Evolutionary conservation across 2,329 filamentous ascomycete genomes (phyloP).

Genomic region (Rugonectria rugulosa): DNA sequence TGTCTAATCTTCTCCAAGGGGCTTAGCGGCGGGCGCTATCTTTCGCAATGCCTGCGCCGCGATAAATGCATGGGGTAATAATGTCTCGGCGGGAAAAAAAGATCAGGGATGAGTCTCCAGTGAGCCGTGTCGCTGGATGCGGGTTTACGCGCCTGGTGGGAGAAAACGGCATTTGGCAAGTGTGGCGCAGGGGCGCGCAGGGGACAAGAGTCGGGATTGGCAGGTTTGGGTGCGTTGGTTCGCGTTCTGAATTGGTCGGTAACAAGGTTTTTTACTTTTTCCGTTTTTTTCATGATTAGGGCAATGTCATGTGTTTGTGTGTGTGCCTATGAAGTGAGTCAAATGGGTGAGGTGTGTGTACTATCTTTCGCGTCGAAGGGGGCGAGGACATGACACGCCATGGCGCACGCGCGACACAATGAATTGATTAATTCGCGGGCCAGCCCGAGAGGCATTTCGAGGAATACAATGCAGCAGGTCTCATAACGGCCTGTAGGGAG

Average conservation of each 20-base stretch:
- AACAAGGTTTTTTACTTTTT: not conserved
- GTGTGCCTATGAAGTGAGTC: too few relatives aligned
- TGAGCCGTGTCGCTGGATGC: constrained; percentile 18
- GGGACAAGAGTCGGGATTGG: not conserved
- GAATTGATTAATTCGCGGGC: too few relatives aligned
- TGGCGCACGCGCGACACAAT: too few relatives aligned
- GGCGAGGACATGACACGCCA: too few relatives aligned
- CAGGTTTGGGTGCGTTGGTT: constrained; percentile 3
- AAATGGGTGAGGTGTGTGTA: constrained; percentile 1
- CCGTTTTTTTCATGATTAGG: not conserved
- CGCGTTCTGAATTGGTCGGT: not conserved
- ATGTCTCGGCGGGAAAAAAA: constrained; percentile 14
- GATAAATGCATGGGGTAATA: constrained; percentile 41
- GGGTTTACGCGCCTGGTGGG: constrained; percentile 2
- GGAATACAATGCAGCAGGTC: too few relatives aligned
- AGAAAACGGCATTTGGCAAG: constrained; percentile 10
- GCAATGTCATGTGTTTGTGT: too few relatives aligned
- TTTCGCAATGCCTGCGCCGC: constrained; percentile 24
- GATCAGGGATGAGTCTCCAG: constrained; percentile 13
- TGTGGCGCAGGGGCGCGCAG: constrained; percentile 14
- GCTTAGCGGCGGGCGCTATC: constrained; percentile 31
- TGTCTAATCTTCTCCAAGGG: constrained; percentile 2
- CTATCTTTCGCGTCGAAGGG: too few relatives aligned
- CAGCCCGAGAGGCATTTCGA: too few relatives aligned
- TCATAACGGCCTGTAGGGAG: too few relatives aligned